phyloP scores from a whole-genome alignment of 2,329 filamentous ascomycete species.

The Verticillium longisporum region DNA sequence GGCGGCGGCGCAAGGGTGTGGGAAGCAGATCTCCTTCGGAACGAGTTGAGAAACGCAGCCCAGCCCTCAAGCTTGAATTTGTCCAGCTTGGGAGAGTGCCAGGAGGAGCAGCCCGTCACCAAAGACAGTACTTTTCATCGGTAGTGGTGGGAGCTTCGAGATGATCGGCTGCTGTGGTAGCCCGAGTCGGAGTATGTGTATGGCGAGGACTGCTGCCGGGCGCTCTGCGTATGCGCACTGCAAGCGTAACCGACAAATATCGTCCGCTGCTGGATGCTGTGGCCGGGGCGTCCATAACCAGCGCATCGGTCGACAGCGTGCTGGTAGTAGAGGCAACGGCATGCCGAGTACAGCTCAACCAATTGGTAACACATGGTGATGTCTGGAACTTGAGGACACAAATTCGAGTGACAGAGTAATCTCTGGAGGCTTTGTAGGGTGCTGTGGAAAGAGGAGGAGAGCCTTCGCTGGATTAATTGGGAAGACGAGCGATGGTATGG shows the following conservation, averaged over 20 bases:
- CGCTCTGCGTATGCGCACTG: slow-evolving; percentile 38
- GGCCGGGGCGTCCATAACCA: slow-evolving; percentile 66
- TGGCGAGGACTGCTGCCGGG: slow-evolving; percentile 28
- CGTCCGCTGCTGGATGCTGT: slow-evolving; percentile 64
- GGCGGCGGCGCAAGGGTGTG: slow-evolving; percentile 26
- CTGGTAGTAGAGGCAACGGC: slow-evolving; percentile 80
- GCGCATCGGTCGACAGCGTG: slow-evolving; percentile 81
- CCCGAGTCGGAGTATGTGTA: slow-evolving; percentile 47
- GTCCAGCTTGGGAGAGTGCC: slow-evolving; percentile 31
- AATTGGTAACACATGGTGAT: slow-evolving; percentile 77
- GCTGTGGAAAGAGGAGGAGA: slow-evolving; percentile 2
- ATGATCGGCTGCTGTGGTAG: slow-evolving; percentile 43
- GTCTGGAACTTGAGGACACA: not conserved
- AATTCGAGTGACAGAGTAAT: slow-evolving; percentile 4
- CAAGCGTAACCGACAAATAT: slow-evolving; percentile 83
- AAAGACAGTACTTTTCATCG: slow-evolving; percentile 50
- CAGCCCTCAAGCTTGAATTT: slow-evolving; percentile 38
- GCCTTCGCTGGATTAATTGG: slow-evolving; percentile 6
- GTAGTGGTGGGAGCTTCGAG: slow-evolving; percentile 32
- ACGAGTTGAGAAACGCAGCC: slow-evolving; percentile 42
- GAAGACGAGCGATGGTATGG: not conserved
- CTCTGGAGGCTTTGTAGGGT: no score
- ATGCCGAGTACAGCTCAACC: slow-evolving; percentile 78
- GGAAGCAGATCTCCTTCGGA: slow-evolving; percentile 26
- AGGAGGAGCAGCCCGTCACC: slow-evolving; percentile 35